phyloP scores from a whole-genome alignment of 164 flowering plant species.

The Taxillus chinensis region DNA sequence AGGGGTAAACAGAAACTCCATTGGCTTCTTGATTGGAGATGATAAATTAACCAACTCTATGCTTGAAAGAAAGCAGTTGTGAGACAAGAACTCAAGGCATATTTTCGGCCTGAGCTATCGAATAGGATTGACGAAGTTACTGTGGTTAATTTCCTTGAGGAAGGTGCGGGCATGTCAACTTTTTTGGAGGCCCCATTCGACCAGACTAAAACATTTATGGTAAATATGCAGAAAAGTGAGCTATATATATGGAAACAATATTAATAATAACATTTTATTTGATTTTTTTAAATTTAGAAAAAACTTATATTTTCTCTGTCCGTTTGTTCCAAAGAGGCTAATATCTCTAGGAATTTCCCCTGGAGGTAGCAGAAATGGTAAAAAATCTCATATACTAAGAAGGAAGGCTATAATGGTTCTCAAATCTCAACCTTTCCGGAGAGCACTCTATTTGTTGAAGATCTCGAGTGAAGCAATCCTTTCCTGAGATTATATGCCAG shows the following conservation, averaged over 20 bases:
- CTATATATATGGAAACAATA: no score
- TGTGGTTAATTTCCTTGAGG: slow-evolving; percentile 58
- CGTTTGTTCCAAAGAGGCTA: slow-evolving; percentile 58
- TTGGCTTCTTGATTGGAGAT: slow-evolving; percentile 50
- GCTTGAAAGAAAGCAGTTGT: slow-evolving; percentile 60
- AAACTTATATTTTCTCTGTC: no score
- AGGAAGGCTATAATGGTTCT: slow-evolving; percentile 63
- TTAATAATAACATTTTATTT: no score
- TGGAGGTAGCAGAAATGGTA: slow-evolving; percentile 60
- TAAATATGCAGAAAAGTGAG: no score
- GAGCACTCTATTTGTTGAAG: slow-evolving; percentile 65
- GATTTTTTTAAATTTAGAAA: no score
- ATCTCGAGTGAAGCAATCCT: slow-evolving; percentile 69
- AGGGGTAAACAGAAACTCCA: slow-evolving; percentile 48
- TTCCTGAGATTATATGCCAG: slow-evolving; percentile 47
- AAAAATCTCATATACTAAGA: slow-evolving; percentile 53
- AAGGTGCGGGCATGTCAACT: slow-evolving; percentile 49
- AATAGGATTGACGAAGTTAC: slow-evolving; percentile 82
- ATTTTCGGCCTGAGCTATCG: slow-evolving; percentile 79
- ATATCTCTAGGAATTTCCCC: slow-evolving; percentile 40
- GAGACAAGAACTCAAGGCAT: slow-evolving; percentile 69
- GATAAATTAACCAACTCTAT: slow-evolving; percentile 60
- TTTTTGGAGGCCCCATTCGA: background rate
- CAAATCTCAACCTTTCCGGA: slow-evolving; percentile 73
- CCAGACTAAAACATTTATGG: background rate